Base-by-base conservation (phyloP, 805 yeast species). In the Clavispora santaluciae region DNA sequence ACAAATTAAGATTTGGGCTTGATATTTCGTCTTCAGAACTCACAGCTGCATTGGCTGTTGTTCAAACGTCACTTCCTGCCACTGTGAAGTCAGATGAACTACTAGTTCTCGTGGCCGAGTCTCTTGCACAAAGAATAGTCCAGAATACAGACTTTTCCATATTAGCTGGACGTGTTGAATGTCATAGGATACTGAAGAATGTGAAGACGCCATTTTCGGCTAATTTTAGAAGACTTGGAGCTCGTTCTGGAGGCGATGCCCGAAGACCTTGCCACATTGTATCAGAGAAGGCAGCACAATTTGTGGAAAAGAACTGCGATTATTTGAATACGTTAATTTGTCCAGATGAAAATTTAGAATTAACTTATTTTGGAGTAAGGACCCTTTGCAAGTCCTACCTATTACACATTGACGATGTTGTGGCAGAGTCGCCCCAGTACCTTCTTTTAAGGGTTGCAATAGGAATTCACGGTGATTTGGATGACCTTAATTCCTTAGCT, bases 391-490 rank as follows among this genome's bases (percentile, higher is more conserved):
- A 90, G 56, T 83, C 96, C 2, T 91, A 91, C 58, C 66, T 91
- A 38, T 66, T 91, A 35, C 76, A 79, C 53, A 66, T 79, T 11
- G 44, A 56, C 45, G 50, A 48, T 3, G 36, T 64, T 41, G 76
- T 83, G n/a, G 83, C 83, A 36, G 99, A 91, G 68, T 84, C 95
- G 36, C 96, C 97, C 3, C 97, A 91, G 64, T 95, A 76, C 57
- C 62, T 91, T 72, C 76, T 88, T 48, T 78, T 91, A 84, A 78
- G 99, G 59, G 98, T 91, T 10, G 82, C 97, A 13, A 66, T 91
- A 15, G 97, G 97, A 30, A 87, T 91, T 41, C 97, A 91, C 57
- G 86, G 84, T 29, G 65, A 66, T 34, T 76, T 86, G 57, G 64
- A 87, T 17, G 75, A 73, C 30, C 68, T 70, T 13, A 13, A 1